Percentiles rank a stretch among this genome's conserved stretches.
Conservation (phyloP, 768 basidiomycete species). For the Daedaleopsis sinensis region DNA sequence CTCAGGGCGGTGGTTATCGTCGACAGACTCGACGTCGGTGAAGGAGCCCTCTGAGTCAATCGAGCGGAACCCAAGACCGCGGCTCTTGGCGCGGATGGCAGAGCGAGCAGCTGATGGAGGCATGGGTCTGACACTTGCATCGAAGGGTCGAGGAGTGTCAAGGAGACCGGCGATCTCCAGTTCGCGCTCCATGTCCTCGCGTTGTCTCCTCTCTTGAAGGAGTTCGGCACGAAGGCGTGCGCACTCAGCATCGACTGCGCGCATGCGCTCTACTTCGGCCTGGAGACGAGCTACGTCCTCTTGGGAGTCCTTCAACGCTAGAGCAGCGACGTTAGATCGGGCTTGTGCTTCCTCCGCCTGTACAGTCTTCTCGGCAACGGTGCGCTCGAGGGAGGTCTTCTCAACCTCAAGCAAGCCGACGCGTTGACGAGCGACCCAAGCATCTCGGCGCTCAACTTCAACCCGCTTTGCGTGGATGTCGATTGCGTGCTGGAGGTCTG, state of each 20-base stretch:
- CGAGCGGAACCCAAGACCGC: constrained; percentile 57
- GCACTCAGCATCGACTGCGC: constrained; percentile 39
- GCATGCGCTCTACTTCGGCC: constrained; percentile 29
- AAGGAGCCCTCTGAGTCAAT: constrained; percentile 65
- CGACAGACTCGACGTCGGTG: constrained; percentile 69
- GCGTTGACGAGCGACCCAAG: constrained; percentile 81
- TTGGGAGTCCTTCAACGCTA: constrained; percentile 35
- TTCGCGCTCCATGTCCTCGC: constrained; percentile 55
- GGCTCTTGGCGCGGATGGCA: constrained; percentile 37
- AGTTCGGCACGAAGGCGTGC: constrained; percentile 32
- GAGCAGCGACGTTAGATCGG: constrained; percentile 27
- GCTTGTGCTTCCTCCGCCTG: constrained; percentile 34
- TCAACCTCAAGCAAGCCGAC: constrained; percentile 68
- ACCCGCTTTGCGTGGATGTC: constrained; percentile 66
- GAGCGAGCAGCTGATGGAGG: constrained; percentile 23
- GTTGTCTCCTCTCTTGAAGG: constrained; percentile 27
- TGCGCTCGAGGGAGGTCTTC: constrained; percentile 58
- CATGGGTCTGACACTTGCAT: constrained; percentile 18
- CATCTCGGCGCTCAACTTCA: constrained; percentile 80
- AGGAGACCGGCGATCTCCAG: constrained; percentile 47
- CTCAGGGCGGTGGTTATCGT: constrained; percentile 35
- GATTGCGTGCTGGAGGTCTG: constrained; percentile 73
- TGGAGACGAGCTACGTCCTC: constrained; percentile 43
- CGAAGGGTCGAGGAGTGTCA: constrained; percentile 45
- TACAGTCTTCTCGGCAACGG: constrained; percentile 39